These are phyloP conservation scores for Botryosphaeria agaves DNA, from an alignment of 2,329 filamentous ascomycete species.

Conservation along the genomic window DNA sequence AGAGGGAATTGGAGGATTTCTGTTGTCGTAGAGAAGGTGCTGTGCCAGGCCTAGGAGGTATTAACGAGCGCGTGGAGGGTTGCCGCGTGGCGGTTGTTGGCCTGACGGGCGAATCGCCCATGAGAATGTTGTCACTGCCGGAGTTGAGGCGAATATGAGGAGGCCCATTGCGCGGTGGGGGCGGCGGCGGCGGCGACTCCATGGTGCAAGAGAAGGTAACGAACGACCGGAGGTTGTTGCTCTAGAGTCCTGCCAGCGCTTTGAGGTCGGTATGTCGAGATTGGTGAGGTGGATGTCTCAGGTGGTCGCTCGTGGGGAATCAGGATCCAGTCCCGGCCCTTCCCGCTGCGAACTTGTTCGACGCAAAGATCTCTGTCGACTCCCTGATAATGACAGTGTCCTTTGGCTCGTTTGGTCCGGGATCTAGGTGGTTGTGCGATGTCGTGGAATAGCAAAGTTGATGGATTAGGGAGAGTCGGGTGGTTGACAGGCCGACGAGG, in stretches of 20 bases:
- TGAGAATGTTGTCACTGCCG: slow-evolving; percentile 34
- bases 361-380: no score
- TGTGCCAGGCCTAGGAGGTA: slow-evolving; percentile 20
- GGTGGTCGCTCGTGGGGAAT: background rate
- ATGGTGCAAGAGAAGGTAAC: background rate
- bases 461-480: no score
- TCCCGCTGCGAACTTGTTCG: background rate
- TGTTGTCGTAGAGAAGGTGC: slow-evolving; percentile 13
- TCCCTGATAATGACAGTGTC: background rate
- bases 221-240: no score
- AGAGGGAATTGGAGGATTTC: slow-evolving; percentile 12
- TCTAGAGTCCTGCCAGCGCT: no score
- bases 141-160: slow-evolving; percentile 50
- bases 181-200: background rate
- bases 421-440: no score
- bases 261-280: background rate
- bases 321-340: background rate
- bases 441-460: no score
- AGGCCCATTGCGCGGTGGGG: slow-evolving; percentile 12
- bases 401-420: no score
- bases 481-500: no score
- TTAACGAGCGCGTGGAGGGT: slow-evolving; percentile 26
- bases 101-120: slow-evolving; percentile 14
- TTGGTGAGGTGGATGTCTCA: background rate
- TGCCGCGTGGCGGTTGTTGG: slow-evolving; percentile 17